Conservation (phyloP, 2,329 filamentous ascomycete genomes). For the Clonostachys byssicola region DNA sequence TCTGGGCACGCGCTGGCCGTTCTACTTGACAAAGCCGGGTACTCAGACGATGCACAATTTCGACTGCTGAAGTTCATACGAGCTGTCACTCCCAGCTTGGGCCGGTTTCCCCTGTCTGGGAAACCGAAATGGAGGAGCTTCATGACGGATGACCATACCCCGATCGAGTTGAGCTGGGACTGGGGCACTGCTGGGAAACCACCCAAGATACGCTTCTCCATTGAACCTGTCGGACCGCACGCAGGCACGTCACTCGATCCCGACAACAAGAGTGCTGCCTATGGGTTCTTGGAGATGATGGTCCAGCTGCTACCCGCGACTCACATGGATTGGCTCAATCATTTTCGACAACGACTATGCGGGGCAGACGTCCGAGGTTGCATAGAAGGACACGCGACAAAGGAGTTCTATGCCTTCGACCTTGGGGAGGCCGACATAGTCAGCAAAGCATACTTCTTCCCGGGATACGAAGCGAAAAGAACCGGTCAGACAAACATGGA, state of each 20-base stretch:
- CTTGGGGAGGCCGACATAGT: slow-evolving; percentile 7
- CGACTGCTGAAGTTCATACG: neutral
- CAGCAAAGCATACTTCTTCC: slow-evolving; percentile 18
- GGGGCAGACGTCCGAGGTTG: neutral
- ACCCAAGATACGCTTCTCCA: slow-evolving; percentile 21
- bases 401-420: slow-evolving; percentile 17
- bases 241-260: slow-evolving; percentile 17
- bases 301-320: slow-evolving; percentile 5
- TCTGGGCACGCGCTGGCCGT: neutral
- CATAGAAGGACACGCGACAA: slow-evolving; percentile 7
- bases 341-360: slow-evolving; percentile 5
- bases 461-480: slow-evolving; percentile 7
- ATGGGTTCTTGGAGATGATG: neutral
- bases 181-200: slow-evolving; percentile 10
- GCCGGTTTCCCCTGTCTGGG: neutral
- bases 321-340: slow-evolving; percentile 9
- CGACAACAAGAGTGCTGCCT: slow-evolving; percentile 9
- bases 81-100: neutral
- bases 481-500: slow-evolving; percentile 1
- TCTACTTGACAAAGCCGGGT: neutral
- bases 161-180: slow-evolving; percentile 30
- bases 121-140: slow-evolving; percentile 23
- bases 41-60: neutral
- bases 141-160: slow-evolving; percentile 31
- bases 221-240: slow-evolving; percentile 21